Evolutionary conservation across 2,329 filamentous ascomycete genomes (phyloP).

Genomic region (Fusarium sacchari): DNA sequence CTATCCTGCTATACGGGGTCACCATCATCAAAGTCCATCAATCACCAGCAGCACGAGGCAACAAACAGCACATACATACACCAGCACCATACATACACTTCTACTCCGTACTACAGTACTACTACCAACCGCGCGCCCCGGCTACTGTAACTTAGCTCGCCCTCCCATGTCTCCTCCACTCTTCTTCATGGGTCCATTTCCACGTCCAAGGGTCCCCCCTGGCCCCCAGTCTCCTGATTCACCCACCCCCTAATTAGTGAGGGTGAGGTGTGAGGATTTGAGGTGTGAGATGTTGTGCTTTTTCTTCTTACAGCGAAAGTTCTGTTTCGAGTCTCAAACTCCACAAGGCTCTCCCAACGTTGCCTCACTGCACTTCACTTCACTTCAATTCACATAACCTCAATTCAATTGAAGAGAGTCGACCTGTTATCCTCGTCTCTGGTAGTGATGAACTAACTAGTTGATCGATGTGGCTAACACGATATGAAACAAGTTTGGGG

Average conservation of each 20-base stretch:
- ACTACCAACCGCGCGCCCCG: conserved; percentile 37
- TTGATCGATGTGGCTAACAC: conserved; percentile 4
- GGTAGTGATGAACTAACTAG: background rate
- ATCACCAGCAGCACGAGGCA: background rate
- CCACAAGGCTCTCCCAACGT: conserved; percentile 5
- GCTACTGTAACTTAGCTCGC: conserved; percentile 22
- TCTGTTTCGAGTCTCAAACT: conserved; percentile 27
- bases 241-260: conserved; percentile 18
- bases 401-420: background rate
- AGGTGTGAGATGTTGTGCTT: conserved; percentile 5
- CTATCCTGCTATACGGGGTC: conserved; percentile 12
- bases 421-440: background rate
- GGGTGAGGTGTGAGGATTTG: background rate
- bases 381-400: background rate
- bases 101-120: background rate
- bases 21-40: background rate
- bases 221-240: conserved; percentile 20
- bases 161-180: conserved; percentile 19
- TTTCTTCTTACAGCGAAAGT: conserved; percentile 12
- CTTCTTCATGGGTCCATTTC: conserved; percentile 10
- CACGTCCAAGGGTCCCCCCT: conserved; percentile 29
- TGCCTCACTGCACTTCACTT: conserved; percentile 7
- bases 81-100: conserved; percentile 1
- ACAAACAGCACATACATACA: background rate
- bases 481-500: conserved; percentile 29